Percentiles rank a stretch among this genome's conserved stretches.
These are phyloP conservation scores for Fusarium continuum DNA, from an alignment of 2,329 filamentous ascomycete species.

Conservation along the genomic window DNA sequence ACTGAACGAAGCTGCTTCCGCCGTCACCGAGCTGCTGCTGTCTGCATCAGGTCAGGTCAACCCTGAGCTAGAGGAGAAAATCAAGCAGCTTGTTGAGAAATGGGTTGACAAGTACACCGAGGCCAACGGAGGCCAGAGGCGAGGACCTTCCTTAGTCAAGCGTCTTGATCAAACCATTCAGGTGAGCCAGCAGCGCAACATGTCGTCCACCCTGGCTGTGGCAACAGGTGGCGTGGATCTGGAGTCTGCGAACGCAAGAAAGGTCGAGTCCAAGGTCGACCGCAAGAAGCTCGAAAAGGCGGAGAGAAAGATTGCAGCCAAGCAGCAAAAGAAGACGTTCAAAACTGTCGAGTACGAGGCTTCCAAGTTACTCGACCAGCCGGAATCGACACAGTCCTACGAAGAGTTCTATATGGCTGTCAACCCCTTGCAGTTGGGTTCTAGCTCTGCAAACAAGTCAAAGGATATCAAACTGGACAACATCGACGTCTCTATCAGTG, in stretches of 20 bases:
- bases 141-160: constrained; percentile 79
- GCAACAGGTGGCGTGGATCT: constrained; percentile 86
- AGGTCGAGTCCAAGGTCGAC: constrained; percentile 97
- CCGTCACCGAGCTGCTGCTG: constrained; percentile 87
- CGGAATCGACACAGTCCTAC: constrained; percentile 87
- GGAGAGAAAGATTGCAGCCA: constrained; percentile 95
- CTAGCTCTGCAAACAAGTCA: constrained; percentile 80
- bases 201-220: constrained; percentile 93
- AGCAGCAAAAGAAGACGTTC: constrained; percentile 98
- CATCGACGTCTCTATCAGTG: constrained; percentile 92
- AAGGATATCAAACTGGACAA: constrained; percentile 99
- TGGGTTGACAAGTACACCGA: constrained; percentile 86
- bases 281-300: constrained; percentile 99
- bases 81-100: constrained; percentile 85
- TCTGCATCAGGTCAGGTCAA: constrained; percentile 91
- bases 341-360: constrained; percentile 99
- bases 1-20: constrained; percentile 81
- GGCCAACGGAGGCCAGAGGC: constrained; percentile 75
- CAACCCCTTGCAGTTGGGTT: constrained; percentile 90
- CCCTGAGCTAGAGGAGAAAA: constrained; percentile 75
- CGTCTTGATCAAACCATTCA: constrained; percentile 94
- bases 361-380: constrained; percentile 84
- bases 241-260: constrained; percentile 89
- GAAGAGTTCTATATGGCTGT: constrained; percentile 99
- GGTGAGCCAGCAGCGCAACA: constrained; percentile 91